Conservation (phyloP, 1,284 basidiomycete genomes). For the Gymnopus androsaceus region DNA sequence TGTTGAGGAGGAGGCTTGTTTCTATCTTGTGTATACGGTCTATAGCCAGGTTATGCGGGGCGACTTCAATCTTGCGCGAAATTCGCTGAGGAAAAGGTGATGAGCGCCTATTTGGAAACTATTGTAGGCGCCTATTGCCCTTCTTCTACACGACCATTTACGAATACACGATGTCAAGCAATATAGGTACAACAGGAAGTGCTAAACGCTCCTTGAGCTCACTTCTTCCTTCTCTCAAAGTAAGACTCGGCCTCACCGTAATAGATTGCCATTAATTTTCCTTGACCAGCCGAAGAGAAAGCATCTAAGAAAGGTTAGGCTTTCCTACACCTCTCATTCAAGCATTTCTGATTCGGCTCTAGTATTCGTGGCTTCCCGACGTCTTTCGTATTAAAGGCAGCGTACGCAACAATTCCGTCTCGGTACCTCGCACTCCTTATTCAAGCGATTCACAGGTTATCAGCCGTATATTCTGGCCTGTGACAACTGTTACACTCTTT, state of each 20-base stretch:
- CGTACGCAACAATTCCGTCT: conserved; percentile 41
- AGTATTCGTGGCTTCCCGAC: conserved; percentile 91
- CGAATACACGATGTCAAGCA: neutral
- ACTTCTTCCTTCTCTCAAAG: neutral
- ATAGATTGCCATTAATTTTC: neutral
- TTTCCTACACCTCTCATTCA: neutral
- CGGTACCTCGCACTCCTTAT: conserved; percentile 2
- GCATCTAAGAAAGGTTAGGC: conserved; percentile 45
- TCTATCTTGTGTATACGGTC: no score
- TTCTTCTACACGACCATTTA: neutral
- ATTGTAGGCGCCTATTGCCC: neutral
- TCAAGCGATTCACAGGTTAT: conserved; percentile 52
- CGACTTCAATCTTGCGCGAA: no score
- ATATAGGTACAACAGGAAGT: conserved; percentile 4
- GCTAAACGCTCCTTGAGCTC: conserved; percentile 25
- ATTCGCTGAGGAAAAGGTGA: no score
- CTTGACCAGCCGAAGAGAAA: conserved; percentile 34
- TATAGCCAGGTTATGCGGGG: no score
- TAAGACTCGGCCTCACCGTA: no score
- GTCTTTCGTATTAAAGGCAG: conserved; percentile 80
- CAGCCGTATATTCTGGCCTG: conserved; percentile 71
- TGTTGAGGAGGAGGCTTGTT: no score
- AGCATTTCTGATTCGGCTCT: conserved; percentile 18
- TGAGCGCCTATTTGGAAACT: no score
- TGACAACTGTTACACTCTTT: conserved; percentile 80